Evolutionary conservation across 805 yeast species (phyloP).

Genomic region (Pachysolen tannophilus): DNA sequence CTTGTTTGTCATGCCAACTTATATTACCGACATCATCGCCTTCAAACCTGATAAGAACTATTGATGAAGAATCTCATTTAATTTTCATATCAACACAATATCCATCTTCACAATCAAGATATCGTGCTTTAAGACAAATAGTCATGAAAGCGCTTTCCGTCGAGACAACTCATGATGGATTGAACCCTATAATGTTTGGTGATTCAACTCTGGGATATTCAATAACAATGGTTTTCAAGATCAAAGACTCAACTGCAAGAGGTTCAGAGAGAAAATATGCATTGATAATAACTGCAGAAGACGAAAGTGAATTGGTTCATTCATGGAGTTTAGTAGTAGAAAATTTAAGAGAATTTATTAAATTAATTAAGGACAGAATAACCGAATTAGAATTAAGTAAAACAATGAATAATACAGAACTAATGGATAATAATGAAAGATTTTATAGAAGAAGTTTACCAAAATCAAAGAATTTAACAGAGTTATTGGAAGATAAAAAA

Average conservation of each 20-base stretch:
- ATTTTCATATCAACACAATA: conserved; percentile 51
- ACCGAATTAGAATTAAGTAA: conserved; percentile 17
- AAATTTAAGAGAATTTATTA: conserved; percentile 31
- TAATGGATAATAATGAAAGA: conserved; percentile 32
- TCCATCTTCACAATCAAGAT: conserved; percentile 43
- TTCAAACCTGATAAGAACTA: conserved; percentile 20
- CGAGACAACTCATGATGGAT: conserved; percentile 52
- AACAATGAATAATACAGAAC: conserved; percentile 16
- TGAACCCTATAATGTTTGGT: conserved; percentile 56
- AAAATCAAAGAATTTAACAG: conserved; percentile 47
- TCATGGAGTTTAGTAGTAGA: conserved; percentile 45
- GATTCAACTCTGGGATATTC: conserved; percentile 57
- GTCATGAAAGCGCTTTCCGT: conserved; percentile 60
- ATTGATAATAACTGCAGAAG: conserved; percentile 47
- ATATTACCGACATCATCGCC: conserved; percentile 32
- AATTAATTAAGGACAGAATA: conserved; percentile 27
- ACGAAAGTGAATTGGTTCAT: conserved; percentile 41
- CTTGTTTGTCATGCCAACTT: conserved; percentile 54
- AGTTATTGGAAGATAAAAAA: conserved; percentile 44
- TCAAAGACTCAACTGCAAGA: conserved; percentile 57
- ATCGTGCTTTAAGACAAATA: conserved; percentile 47
- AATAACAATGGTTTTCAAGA: conserved; percentile 49
- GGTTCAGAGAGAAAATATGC: conserved; percentile 69
- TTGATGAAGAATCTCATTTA: conserved; percentile 9
- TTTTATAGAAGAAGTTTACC: conserved; percentile 51